These are phyloP conservation scores for Mycena indigotica DNA, from an alignment of 768 basidiomycete genomes.

Conservation along the genomic window DNA sequence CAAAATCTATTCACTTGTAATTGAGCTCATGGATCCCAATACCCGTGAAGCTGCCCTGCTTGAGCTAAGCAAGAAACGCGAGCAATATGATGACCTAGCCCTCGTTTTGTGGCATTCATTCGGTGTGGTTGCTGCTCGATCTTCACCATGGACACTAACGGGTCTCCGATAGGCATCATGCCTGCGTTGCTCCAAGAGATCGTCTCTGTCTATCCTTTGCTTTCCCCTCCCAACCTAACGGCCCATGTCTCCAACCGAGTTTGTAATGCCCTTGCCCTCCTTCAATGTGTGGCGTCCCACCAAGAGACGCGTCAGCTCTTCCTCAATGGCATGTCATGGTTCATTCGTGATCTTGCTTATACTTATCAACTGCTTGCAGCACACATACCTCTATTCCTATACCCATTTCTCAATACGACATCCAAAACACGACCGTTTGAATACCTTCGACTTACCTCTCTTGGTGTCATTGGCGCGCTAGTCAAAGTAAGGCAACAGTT, in stretches of 20 bases:
- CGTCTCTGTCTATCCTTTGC: conserved; percentile 94
- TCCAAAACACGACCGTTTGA: conserved; percentile 99
- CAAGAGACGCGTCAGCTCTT: conserved; percentile 94
- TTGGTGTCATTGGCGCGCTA: conserved; percentile 98
- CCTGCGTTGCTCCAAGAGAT: conserved; percentile 96
- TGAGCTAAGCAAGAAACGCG: conserved; percentile 97
- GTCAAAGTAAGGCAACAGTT: conserved; percentile 76
- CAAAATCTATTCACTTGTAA: conserved; percentile 90
- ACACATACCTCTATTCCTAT: conserved; percentile 97
- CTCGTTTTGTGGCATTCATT: conserved; percentile 98
- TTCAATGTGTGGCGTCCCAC: conserved; percentile 98
- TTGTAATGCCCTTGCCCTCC: conserved; percentile 95
- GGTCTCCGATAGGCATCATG: conserved; percentile 99
- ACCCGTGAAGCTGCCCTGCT: conserved; percentile 89
- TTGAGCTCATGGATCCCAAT: conserved; percentile 79
- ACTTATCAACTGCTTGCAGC: conserved; percentile 60
- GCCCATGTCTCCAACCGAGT: conserved; percentile 98
- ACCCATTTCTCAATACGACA: conserved; percentile 98
- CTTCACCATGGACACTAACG: no score
- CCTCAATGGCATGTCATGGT: conserved; percentile 71
- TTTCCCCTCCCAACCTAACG: conserved; percentile 93
- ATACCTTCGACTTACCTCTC: conserved; percentile 96
- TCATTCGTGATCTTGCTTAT: conserved; percentile 5
- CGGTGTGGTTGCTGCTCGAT: no score
- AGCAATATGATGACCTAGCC: conserved; percentile 98